Evolutionary conservation across 2,329 filamentous ascomycete species (phyloP).

Genomic region (Paecilomyces niveus): DNA sequence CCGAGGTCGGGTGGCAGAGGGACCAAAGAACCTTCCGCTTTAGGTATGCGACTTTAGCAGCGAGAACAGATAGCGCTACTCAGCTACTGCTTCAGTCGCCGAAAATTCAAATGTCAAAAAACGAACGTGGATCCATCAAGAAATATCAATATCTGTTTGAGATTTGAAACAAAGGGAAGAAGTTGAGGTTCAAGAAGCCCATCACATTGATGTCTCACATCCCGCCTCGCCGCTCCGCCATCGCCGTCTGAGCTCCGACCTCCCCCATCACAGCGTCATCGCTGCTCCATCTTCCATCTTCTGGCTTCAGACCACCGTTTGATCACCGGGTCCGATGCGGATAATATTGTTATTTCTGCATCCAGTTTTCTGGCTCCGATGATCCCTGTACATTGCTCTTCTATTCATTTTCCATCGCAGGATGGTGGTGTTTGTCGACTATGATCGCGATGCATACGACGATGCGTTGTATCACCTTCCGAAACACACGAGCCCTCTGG

Average conservation of each 20-base stretch:
- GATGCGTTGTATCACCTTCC: constrained; percentile 14
- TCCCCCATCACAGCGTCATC: not conserved
- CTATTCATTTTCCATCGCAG: constrained; percentile 16
- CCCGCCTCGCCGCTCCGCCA: not conserved
- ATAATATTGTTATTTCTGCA: not conserved
- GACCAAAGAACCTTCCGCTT: not conserved
- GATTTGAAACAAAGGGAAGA: not conserved
- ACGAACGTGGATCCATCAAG: not conserved
- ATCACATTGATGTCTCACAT: not conserved
- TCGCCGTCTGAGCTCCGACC: not conserved
- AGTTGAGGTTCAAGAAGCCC: not conserved
- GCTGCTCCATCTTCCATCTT: not conserved
- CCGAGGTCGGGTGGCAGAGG: not conserved
- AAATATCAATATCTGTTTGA: too few species aligned
- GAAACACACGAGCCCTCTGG: constrained; percentile 8
- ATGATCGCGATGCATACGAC: constrained; percentile 32
- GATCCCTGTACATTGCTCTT: constrained; percentile 3
- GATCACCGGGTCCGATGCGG: not conserved
- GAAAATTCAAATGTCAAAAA: not conserved
- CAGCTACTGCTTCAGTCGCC: not conserved
- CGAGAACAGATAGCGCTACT: not conserved
- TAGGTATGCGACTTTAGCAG: not conserved
- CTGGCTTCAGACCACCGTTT: not conserved
- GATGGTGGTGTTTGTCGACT: constrained; percentile 45
- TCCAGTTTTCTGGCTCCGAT: constrained; percentile 8